Base-by-base conservation (phyloP, 768 basidiomycete genomes). In the Leccinum obscurum region DNA sequence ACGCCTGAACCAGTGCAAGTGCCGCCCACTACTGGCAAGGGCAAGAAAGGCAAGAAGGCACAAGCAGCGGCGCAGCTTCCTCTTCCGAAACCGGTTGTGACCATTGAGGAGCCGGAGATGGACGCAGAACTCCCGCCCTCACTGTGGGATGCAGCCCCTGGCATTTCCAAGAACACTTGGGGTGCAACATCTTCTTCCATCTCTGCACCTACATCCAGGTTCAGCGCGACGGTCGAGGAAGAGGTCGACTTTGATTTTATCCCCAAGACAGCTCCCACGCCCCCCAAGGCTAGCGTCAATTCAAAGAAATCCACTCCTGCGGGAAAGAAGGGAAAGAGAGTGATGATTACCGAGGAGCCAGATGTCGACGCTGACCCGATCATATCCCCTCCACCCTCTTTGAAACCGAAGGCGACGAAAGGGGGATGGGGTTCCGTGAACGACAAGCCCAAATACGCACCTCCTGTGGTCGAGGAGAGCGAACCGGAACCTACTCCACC, bases 1-100 rank as follows among this genome's bases (percentile, higher is more conserved):
- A 9, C 34, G 28, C 46, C 64, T 51, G 60, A 59, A 17, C 59
- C 68, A 54, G 54, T 55, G 24, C 69, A 54, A 30, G 46, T 28
- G 7, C 62, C 66, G 8, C 49, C 53, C 0, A 4, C 62, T 30
- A 28, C 60, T 3, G 46, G 20, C 6, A 73, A 62, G 62, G 66
- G 62, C 28, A 74, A 66, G 57, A 75, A 69, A 24, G 69, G 64
- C 4, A 75, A 66, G 46, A 74, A 66, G 59, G 64, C 60, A 14
- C 65, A 66, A 24, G 51, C 39, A n/a, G 55, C 30, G 3, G 54
- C 20, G 20, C 69, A 69, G 44, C 56, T 41, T 24, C 56, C 58
- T 13, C 65, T 49, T 28, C 22, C 51, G 8, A 61, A 60, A 51
- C 56, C 70, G 6, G 62, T 70, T 52, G 57, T 54, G 14, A 59